Evolutionary conservation across 768 basidiomycete species (phyloP), one percentile per base, ranked within the genome.

Genomic region (Albatrellus ellisii): DNA sequence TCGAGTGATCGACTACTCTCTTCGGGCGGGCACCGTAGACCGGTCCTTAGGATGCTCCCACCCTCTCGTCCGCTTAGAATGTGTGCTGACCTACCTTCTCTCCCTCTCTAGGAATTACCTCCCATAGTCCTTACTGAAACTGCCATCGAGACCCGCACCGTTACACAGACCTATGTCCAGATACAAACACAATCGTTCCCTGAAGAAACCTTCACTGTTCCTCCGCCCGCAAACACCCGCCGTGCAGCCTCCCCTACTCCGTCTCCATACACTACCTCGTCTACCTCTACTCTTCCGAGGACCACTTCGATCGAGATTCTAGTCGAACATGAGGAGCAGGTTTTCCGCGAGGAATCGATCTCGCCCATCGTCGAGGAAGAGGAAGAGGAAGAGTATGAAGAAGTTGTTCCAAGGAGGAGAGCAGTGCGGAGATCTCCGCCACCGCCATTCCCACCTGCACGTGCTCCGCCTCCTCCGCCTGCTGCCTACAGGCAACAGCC

Each of bases 181-280:
- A 59, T 58, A 39, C 52, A 62, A 51, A 61, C 59, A 39, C 47
- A 54, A 36, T 52, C 55, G 9, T 41, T 54, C 39, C 55, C 56
- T 15, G 55, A 56, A 24, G 48, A 53, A 41, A 76, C 77, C 48
- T 70, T 80, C 53, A 74, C 73, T 40, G 72, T 80, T 48, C 82
- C 81, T 35, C 73, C 81, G 21, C 84, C 85, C 47, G 78, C 83
- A 54, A 81, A 75, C 56, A 86, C 83, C 39, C 82, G 83, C 47
- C 70, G 72, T 52, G 85, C 77, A 45, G 75, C 80, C 22, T 70
- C 72, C 51, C 84, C 85, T 17, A 72, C 74, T 22, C 85, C 85
- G 5, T 75, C 80, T 54, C 70, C 69, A 6, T 66, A 67, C 22
- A 72, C 71, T 17, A 62, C 71, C n/a, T 65, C 70, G 8, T 67